Conservation (phyloP, 192 early-diverging fungal species). For the Entophlyctis luteolus region DNA sequence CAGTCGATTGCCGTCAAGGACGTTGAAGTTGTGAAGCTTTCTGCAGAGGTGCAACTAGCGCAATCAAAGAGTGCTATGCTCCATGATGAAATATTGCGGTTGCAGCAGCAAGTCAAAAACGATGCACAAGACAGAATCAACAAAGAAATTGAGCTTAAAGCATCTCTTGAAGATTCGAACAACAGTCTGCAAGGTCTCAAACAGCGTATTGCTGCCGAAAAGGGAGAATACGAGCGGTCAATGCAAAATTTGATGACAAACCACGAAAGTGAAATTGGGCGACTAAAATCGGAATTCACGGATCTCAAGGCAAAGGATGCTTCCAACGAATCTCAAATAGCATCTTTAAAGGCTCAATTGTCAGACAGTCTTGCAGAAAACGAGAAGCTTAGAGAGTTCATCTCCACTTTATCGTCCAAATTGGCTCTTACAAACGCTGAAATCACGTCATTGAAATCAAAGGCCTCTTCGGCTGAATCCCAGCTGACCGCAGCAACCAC, state of each 20-base stretch:
- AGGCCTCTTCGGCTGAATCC: too few species aligned
- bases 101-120: not conserved
- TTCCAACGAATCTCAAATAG: not conserved
- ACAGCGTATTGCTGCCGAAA: not conserved
- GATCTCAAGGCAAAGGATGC: not conserved
- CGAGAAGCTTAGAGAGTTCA: not conserved
- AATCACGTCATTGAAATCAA: too few species aligned
- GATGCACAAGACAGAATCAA: not conserved
- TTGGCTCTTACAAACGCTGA: too few species aligned
- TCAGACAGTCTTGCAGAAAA: not conserved
- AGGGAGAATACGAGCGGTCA: not conserved
- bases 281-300: not conserved
- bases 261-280: not conserved
- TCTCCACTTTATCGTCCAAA: too few species aligned
- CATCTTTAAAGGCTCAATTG: not conserved
- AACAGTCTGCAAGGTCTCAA: not conserved
- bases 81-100: not conserved
- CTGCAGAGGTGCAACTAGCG: not conserved
- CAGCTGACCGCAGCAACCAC: too few species aligned
- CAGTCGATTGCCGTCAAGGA: not conserved
- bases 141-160: not conserved
- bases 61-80: not conserved
- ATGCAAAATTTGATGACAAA: not conserved
- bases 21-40: not conserved
- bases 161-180: not conserved